Base-by-base conservation (phyloP, 2,329 filamentous ascomycete genomes). In the Zasmidium angulare region DNA sequence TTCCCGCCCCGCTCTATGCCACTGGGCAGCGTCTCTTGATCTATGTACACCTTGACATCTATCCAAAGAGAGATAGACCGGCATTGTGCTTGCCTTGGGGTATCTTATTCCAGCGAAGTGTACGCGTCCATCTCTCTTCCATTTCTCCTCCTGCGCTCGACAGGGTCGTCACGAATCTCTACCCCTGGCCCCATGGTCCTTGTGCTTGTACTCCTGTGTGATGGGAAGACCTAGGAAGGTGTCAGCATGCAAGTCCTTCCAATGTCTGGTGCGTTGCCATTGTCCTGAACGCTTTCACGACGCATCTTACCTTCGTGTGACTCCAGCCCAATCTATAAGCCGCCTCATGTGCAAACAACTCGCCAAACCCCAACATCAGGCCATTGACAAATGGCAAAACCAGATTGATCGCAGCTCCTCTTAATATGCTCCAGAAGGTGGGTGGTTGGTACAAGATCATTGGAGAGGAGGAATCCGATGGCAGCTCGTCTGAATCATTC, bases 321-420 rank as follows among this genome's bases (percentile, higher is more conserved):
- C 89, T 88, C 95, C 95, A 99, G 61, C 95, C 95, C 68, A 98
- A 79, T 70, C 93, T 82, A 73, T 93, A 99, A 1, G 95, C 95
- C 53, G 91, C 89, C 79, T 99, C 95, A 73, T 99, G 95, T 56
- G 95, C 95, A 76, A 99, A 93, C 53, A 99, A 79, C 79, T 99
- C 95, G 67, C 95, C 95, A 72, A 99, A 97, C 1, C 95, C 95
- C 71, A 99, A 79, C 95, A 99, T 99, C 81, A 99, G 85, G 50
- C 95, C 95, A 78, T 99, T 99, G 72, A 99, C 86, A 71, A 99
- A 99, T 0, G 95, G 95, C 20, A 99, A 78, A 1, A 99, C 71
- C n/a, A 99, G 81, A 75, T 99, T 99, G 78, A 99, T 99, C 4
- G 93, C 92, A 17, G 92, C 91, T 40, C 95, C 91, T 56, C 93